phyloP scores from a whole-genome alignment of 1,139 yeast genomes.

The Yamadazyma dushanensis region DNA sequence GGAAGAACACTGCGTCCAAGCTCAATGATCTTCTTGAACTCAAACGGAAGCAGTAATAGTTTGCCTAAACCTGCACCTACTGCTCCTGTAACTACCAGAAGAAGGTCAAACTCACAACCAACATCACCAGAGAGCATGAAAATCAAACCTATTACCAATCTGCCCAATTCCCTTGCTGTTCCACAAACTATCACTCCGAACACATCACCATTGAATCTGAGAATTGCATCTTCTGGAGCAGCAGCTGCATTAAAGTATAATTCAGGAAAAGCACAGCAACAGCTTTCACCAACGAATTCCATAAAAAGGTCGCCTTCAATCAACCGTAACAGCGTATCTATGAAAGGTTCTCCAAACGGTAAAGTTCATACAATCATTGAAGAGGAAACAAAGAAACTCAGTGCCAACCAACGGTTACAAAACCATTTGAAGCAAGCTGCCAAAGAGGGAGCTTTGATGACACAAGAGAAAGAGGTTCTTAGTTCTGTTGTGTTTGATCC shows the following conservation, averaged over 20 bases:
- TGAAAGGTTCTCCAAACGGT: slow-evolving; percentile 3
- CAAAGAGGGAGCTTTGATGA: slow-evolving; percentile 37
- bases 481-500: slow-evolving; percentile 45
- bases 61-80: slow-evolving; percentile 12
- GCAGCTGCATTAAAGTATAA: slow-evolving; percentile 33
- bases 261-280: slow-evolving; percentile 6
- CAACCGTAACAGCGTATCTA: slow-evolving; percentile 7
- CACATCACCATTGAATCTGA: slow-evolving; percentile 12
- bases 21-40: slow-evolving; percentile 28
- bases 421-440: slow-evolving; percentile 43
- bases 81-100: slow-evolving; percentile 17
- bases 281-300: slow-evolving; percentile 5
- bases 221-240: slow-evolving; percentile 34
- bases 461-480: slow-evolving; percentile 39
- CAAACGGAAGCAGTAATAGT: slow-evolving; percentile 21
- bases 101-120: slow-evolving; percentile 46
- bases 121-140: slow-evolving; percentile 7
- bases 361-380: slow-evolving; percentile 8
- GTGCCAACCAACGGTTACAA: slow-evolving; percentile 44
- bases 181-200: slow-evolving; percentile 6
- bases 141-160: not conserved
- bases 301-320: slow-evolving; percentile 11
- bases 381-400: slow-evolving; percentile 18
- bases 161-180: not conserved
- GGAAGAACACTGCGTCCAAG: slow-evolving; percentile 22